phyloP scores from a whole-genome alignment of 441 rosid genomes.

The Rhodomyrtus psidioides region DNA sequence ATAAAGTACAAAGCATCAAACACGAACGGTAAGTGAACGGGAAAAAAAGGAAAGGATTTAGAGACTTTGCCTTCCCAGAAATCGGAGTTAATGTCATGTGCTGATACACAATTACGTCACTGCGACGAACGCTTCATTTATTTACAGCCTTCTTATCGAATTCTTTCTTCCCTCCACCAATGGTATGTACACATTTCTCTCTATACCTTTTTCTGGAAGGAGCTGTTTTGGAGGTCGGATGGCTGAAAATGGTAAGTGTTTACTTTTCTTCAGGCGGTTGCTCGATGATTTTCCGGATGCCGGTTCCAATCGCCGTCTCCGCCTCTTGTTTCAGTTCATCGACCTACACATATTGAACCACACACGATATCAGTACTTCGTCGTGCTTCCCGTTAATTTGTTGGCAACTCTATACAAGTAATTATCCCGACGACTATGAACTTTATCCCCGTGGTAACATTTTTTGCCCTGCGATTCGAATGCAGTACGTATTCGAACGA shows the following conservation, averaged over 20 bases:
- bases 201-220: not conserved
- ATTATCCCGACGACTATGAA: too few species aligned
- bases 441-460: not conserved
- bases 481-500: not conserved
- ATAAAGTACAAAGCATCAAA: not conserved
- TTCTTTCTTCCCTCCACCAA: not conserved
- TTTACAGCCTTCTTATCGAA: not conserved
- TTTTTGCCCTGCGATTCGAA: not conserved
- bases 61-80: too few species aligned
- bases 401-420: not conserved
- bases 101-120: not conserved
- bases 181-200: not conserved
- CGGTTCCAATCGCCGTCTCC: conserved; percentile 44
- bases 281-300: conserved; percentile 14
- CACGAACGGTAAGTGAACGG: not conserved
- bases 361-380: not conserved
- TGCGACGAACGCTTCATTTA: not conserved
- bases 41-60: not conserved
- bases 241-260: not conserved
- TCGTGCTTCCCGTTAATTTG: not conserved
- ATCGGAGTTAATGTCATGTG: too few species aligned
- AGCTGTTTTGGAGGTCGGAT: not conserved
- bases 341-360: conserved; percentile 20
- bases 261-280: not conserved
- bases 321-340: conserved; percentile 45